Conservation (phyloP, 345 rosid species). For the Eutrema heterophyllum region DNA sequence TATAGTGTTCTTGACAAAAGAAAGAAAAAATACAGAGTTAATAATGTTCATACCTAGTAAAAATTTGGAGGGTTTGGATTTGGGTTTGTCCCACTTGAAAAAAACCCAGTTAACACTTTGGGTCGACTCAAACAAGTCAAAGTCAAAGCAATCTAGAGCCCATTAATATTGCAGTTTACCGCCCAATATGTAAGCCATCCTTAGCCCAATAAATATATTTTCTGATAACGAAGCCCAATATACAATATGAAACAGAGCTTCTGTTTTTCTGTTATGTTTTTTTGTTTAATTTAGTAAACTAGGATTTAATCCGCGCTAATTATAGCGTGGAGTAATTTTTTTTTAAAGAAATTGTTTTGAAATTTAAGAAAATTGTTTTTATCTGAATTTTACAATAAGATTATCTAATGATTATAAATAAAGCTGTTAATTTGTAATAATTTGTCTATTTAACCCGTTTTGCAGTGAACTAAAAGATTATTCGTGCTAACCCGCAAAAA, state of each 20-base stretch:
- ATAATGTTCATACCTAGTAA: neutral
- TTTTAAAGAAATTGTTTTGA: too few species aligned
- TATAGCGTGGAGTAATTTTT: too few species aligned
- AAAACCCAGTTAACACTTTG: neutral
- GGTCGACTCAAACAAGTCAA: neutral
- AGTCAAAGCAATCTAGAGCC: neutral
- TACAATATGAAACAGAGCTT: neutral
- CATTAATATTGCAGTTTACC: neutral
- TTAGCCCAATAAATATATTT: neutral
- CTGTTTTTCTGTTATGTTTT: neutral
- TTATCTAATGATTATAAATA: too few species aligned
- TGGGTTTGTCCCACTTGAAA: neutral
- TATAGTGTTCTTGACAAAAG: neutral
- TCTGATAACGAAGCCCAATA: neutral
- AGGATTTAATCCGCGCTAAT: too few species aligned
- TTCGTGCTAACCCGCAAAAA: too few species aligned
- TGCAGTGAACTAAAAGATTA: too few species aligned
- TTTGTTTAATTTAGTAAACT: neutral
- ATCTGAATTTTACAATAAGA: too few species aligned
- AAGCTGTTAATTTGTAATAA: too few species aligned
- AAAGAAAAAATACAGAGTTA: neutral
- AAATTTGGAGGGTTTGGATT: neutral
- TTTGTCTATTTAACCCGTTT: too few species aligned
- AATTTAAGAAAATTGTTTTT: too few species aligned
- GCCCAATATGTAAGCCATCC: neutral